These are phyloP conservation scores for Mycena metata DNA, from an alignment of 768 basidiomycete species.

Conservation along the genomic window DNA sequence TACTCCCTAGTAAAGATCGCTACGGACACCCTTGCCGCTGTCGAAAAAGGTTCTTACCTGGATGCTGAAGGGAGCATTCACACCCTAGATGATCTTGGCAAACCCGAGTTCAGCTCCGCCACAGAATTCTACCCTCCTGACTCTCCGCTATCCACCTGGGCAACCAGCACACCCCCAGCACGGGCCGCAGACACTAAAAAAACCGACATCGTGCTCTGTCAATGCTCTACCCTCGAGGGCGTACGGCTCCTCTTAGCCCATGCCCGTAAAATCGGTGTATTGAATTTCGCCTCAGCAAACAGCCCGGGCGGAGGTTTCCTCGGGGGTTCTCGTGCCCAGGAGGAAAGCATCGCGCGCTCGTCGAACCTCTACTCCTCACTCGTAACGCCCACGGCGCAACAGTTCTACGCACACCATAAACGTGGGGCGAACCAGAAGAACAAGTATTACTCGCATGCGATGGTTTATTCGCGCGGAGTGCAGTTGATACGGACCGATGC, in stretches of 20 bases:
- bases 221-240: constrained; percentile 62
- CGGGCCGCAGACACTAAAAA: neutral
- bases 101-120: constrained; percentile 1
- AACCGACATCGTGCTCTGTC: constrained; percentile 33
- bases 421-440: constrained; percentile 35
- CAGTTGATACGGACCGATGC: constrained; percentile 62
- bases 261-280: constrained; percentile 52
- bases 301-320: constrained; percentile 70
- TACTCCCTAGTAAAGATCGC: constrained; percentile 13
- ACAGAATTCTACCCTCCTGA: neutral
- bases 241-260: constrained; percentile 31
- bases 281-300: constrained; percentile 70
- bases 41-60: constrained; percentile 20
- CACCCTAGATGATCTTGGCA: constrained; percentile 20
- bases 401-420: constrained; percentile 61
- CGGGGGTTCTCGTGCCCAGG: constrained; percentile 67
- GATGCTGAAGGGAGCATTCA: neutral
- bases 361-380: constrained; percentile 67
- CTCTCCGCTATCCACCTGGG: neutral
- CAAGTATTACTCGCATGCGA: constrained; percentile 65
- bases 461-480: constrained; percentile 64
- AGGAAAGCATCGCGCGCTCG: constrained; percentile 69
- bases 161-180: neutral
- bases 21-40: constrained; percentile 26
- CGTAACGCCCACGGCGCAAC: constrained; percentile 54